These are phyloP conservation scores for Miamiensis avidus DNA, from an alignment of 169 alveolate genomes.

Conservation along the genomic window DNA sequence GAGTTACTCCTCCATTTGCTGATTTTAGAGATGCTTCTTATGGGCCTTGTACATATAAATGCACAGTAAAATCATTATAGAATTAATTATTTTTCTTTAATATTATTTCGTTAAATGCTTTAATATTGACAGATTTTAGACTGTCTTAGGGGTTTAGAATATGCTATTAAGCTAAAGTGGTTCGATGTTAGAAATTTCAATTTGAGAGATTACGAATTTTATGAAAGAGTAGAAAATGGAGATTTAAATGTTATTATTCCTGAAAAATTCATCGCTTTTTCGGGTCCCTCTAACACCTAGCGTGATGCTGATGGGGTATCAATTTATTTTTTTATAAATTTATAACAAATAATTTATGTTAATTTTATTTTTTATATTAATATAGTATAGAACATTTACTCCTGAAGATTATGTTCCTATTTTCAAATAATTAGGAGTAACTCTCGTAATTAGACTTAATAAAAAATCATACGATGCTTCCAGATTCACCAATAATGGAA, in stretches of 20 bases:
- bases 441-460: slow-evolving; percentile 90
- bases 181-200: slow-evolving; percentile 87
- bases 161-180: slow-evolving; percentile 94
- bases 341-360: neutral
- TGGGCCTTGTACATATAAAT: slow-evolving; percentile 72
- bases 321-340: no score
- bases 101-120: no score
- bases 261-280: slow-evolving; percentile 91
- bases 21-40: slow-evolving; percentile 81
- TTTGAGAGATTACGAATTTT: slow-evolving; percentile 87
- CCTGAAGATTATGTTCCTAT: slow-evolving; percentile 92
- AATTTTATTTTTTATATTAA: neutral
- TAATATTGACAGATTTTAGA: slow-evolving; percentile 76
- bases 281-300: slow-evolving; percentile 84
- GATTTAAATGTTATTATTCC: slow-evolving; percentile 95
- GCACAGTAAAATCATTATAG: slow-evolving; percentile 50
- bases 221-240: slow-evolving; percentile 92
- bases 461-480: slow-evolving; percentile 86
- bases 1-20: slow-evolving; percentile 51
- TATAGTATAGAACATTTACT: slow-evolving; percentile 62
- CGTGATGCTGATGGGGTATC: slow-evolving; percentile 69
- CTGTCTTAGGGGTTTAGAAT: slow-evolving; percentile 91
- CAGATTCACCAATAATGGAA: slow-evolving; percentile 66
- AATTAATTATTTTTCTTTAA: no score
- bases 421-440: slow-evolving; percentile 85